Evolutionary conservation across 2,329 filamentous ascomycete genomes (phyloP), one percentile per base, ranked within the genome.

Genomic region (Mycosphaerella arachidis): DNA sequence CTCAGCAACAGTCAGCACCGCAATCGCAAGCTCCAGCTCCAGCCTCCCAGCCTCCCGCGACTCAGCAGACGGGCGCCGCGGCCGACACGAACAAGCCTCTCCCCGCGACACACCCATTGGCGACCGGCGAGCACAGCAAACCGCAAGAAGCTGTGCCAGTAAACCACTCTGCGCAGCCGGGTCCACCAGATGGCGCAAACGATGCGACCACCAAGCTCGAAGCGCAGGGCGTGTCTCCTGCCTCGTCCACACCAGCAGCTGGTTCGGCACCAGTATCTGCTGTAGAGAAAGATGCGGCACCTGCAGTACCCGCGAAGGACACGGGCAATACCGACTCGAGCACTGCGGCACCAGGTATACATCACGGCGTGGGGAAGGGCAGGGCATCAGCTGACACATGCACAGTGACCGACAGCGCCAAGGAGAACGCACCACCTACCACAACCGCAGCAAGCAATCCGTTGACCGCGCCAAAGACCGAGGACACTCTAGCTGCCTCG

Each of bases 31-130:
- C 55, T 46, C 43, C 58, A 31, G 40, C 53, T 46, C 43, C 58
- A 31, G 40, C 53, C 16, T 46, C 31, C 27, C 43, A 29, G 13
- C 16, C 50, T 45, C 30, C 53, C 24, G 30, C 61, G 9, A 46
- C 20, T 56, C 46, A 50, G n/a, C 46, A 50, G 8, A 48, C 46
- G 18, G 33, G 48, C 55, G 46, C 53, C 24, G 58, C 61, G n/a
- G 61, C 65, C 9, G 58, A 65, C 53, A 65, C 59, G 45, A 63
- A 63, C 52, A 65, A 67, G 48, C 59, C 64, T 53, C 58, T 67
- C 2, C 65, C 65, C 13, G 55, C 61, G 8, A 59, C 61, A 12
- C 48, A 55, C 43, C 50, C 57, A 9, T 18, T 51, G 5, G 56
- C 58, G 35, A 55, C 48, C 30, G 51, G 29, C 12, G 10, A 51